A percentile compares a stretch with the other conserved stretches of the same genome.
Evolutionary conservation across 2,329 filamentous ascomycete species (phyloP).

Genomic region (Mycosphaerella arachidis): DNA sequence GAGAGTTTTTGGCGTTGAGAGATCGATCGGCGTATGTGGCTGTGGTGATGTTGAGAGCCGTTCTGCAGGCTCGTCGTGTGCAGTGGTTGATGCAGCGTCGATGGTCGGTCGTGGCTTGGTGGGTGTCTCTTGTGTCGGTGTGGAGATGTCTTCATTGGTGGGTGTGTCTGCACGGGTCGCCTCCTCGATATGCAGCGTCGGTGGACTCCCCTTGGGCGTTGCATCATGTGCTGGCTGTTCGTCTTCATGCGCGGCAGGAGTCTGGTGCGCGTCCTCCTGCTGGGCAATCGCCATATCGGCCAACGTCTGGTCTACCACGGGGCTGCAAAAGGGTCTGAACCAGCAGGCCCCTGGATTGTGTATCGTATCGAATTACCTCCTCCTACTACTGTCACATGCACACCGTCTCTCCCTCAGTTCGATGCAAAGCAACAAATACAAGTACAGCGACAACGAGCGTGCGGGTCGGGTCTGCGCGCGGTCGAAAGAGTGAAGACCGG

Average conservation of each 20-base stretch:
- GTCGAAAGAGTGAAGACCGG: slow-evolving; percentile 3
- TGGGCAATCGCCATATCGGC: background rate
- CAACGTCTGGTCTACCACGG: background rate
- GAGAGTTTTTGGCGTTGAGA: slow-evolving; percentile 15
- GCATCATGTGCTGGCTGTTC: background rate
- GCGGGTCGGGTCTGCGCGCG: background rate
- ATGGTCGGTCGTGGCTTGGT: slow-evolving; percentile 14
- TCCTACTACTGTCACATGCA: background rate
- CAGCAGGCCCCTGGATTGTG: background rate
- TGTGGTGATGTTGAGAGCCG: slow-evolving; percentile 15
- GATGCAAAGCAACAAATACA: background rate
- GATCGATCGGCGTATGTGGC: slow-evolving; percentile 16
- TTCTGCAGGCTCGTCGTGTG: slow-evolving; percentile 20
- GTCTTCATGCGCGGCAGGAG: background rate
- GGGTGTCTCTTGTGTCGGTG: slow-evolving; percentile 13
- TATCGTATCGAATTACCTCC: background rate
- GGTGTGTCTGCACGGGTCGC: slow-evolving; percentile 4
- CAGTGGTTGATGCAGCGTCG: slow-evolving; percentile 13
- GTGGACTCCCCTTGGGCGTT: background rate
- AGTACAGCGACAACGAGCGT: background rate
- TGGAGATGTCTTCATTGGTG: slow-evolving; percentile 6
- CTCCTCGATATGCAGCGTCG: background rate
- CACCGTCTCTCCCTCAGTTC: background rate
- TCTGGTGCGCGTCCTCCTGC: background rate
- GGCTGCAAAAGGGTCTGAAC: background rate